Evolutionary conservation across 108 stramenopile genomes (phyloP).

Genomic region (Chaetoceros muelleri): DNA sequence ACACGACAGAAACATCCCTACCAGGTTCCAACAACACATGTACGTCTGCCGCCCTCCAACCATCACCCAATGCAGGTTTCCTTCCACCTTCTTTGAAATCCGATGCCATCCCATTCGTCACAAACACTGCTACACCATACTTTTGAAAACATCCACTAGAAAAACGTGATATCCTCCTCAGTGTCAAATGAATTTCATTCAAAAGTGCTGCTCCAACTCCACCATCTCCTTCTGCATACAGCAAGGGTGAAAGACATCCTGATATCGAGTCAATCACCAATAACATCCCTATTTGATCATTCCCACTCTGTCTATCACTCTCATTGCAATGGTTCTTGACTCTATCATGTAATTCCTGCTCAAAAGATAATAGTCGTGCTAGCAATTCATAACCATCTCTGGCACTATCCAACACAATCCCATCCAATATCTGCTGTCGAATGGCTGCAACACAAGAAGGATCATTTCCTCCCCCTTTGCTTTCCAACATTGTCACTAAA

Average conservation of each 20-base stretch:
- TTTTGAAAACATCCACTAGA: conserved; percentile 10
- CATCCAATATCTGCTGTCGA: conserved; percentile 4
- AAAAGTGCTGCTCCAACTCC: conserved; percentile 13
- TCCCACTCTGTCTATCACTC: background rate
- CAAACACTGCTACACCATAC: background rate
- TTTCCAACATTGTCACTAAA: background rate
- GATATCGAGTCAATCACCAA: conserved; percentile 35
- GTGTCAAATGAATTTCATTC: conserved; percentile 21
- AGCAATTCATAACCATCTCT: conserved; percentile 24
- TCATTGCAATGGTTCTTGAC: background rate
- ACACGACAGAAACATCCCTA: background rate
- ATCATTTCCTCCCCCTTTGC: conserved; percentile 2
- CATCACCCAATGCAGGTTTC: background rate
- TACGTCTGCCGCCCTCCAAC: background rate
- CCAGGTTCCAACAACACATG: background rate
- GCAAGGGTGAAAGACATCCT: conserved; percentile 25
- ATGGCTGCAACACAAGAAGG: too few relatives aligned
- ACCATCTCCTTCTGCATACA: conserved; percentile 8
- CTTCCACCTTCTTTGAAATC: background rate
- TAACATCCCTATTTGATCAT: conserved; percentile 5
- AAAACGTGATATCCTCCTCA: conserved; percentile 20
- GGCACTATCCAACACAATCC: conserved; percentile 8
- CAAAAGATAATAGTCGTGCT: conserved; percentile 20
- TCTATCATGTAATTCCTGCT: conserved; percentile 16
- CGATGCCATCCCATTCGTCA: conserved; percentile 2